phyloP scores from a whole-genome alignment of 345 rosid species.

The Acer saccharum region DNA sequence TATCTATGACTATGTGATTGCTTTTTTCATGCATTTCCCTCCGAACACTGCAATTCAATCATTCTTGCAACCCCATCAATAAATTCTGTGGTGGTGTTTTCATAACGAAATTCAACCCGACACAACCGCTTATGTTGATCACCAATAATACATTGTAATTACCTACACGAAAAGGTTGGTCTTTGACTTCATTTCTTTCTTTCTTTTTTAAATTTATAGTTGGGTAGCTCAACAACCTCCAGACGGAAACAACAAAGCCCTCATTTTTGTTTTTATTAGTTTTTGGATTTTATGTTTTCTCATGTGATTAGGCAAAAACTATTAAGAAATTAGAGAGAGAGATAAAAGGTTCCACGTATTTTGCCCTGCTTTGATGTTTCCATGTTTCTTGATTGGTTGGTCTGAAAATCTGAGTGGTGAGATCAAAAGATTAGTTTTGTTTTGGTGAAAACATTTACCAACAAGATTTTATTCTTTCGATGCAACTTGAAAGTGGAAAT shows the following conservation, averaged over 20 bases:
- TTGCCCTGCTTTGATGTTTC: background rate
- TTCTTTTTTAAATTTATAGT: conserved; percentile 27
- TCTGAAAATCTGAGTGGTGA: conserved; percentile 12
- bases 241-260: conserved; percentile 45
- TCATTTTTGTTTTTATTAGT: background rate
- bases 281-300: conserved; percentile 13
- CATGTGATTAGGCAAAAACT: conserved; percentile 6
- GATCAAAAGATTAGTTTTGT: conserved; percentile 31
- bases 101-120: background rate
- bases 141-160: conserved; percentile 24
- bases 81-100: no score
- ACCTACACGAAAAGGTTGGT: conserved; percentile 33
- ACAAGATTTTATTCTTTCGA: conserved; percentile 36
- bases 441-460: conserved; percentile 45
- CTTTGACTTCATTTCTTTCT: conserved; percentile 10
- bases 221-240: conserved; percentile 65
- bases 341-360: background rate
- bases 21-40: conserved; percentile 23
- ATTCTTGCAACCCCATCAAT: background rate
- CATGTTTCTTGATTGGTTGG: conserved; percentile 26
- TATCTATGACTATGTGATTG: background rate
- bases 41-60: conserved; percentile 15
- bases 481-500: conserved; percentile 17
- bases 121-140: conserved; percentile 8
- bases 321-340: background rate